These are phyloP conservation scores for Ramaria rubella DNA, from an alignment of 768 basidiomycete species.

Conservation along the genomic window DNA sequence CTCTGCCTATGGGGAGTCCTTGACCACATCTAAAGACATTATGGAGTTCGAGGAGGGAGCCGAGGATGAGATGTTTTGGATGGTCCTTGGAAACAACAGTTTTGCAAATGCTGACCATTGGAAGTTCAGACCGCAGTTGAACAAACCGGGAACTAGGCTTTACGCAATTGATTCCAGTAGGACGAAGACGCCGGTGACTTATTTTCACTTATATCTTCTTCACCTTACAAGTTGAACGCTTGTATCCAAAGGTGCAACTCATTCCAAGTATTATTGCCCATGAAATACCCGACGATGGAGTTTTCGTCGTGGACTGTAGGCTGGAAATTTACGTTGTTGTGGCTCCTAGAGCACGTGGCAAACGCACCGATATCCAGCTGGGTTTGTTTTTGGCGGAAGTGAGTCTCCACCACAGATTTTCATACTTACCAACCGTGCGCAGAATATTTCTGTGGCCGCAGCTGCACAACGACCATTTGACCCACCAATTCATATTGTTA, in stretches of 20 bases:
- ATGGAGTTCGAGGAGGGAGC: slow-evolving; percentile 58
- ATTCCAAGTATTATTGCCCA: slow-evolving; percentile 40
- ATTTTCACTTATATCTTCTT: neutral
- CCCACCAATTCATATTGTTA: slow-evolving; percentile 66
- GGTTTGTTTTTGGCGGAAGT: slow-evolving; percentile 57
- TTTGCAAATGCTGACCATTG: slow-evolving; percentile 81
- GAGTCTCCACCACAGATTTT: slow-evolving; percentile 11
- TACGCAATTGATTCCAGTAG: slow-evolving; percentile 50
- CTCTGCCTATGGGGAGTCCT: slow-evolving; percentile 46
- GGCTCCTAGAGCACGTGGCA: slow-evolving; percentile 55
- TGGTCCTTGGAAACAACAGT: slow-evolving; percentile 68
- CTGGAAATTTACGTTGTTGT: slow-evolving; percentile 80
- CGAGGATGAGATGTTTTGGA: slow-evolving; percentile 79
- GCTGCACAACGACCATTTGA: slow-evolving; percentile 55
- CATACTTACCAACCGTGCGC: neutral
- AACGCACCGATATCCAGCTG: slow-evolving; percentile 52
- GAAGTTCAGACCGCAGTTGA: slow-evolving; percentile 55
- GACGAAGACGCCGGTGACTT: slow-evolving; percentile 32
- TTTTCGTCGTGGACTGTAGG: slow-evolving; percentile 66
- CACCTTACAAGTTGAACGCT: neutral
- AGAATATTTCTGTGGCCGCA: slow-evolving; percentile 51
- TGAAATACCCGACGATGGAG: slow-evolving; percentile 30
- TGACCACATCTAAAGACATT: slow-evolving; percentile 36
- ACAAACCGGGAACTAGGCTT: slow-evolving; percentile 40
- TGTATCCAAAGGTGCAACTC: slow-evolving; percentile 35